Evolutionary conservation across 306 rosid species (phyloP).

Genomic region (Mimosa pudica): DNA sequence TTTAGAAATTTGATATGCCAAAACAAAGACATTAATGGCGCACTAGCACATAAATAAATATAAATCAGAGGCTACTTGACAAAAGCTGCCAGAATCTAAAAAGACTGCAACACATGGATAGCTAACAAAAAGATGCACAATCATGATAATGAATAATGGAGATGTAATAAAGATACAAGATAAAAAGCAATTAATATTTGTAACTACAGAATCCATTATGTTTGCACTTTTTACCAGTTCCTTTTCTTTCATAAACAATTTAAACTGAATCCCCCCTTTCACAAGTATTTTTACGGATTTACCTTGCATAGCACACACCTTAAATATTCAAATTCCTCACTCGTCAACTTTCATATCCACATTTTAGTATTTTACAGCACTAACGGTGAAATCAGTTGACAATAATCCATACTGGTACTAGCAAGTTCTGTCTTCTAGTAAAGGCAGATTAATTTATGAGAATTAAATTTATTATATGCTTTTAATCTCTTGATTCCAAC

Average conservation of each 20-base stretch:
- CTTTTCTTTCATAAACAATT: neutral
- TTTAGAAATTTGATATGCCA: neutral
- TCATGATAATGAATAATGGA: neutral
- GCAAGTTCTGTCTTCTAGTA: neutral
- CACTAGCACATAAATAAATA: constrained; percentile 1
- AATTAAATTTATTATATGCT: neutral
- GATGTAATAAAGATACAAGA: constrained; percentile 7
- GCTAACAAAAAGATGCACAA: neutral
- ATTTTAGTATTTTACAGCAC: neutral
- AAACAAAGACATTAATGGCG: constrained; percentile 12
- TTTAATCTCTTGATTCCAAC: neutral
- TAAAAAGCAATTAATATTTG: neutral
- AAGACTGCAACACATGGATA: constrained; percentile 2
- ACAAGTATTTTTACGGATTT: neutral
- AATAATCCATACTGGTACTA: neutral
- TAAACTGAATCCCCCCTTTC: neutral
- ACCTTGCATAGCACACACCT: neutral
- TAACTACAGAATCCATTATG: neutral
- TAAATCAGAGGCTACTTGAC: constrained; percentile 7
- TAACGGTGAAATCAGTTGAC: neutral
- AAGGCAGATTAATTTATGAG: neutral
- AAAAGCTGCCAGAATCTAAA: constrained; percentile 6
- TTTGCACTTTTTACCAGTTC: neutral
- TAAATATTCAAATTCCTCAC: neutral
- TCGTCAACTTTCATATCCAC: neutral